Evolutionary conservation across 2,329 filamentous ascomycete species (phyloP).

Genomic region (Aspergillus transmontanensis): DNA sequence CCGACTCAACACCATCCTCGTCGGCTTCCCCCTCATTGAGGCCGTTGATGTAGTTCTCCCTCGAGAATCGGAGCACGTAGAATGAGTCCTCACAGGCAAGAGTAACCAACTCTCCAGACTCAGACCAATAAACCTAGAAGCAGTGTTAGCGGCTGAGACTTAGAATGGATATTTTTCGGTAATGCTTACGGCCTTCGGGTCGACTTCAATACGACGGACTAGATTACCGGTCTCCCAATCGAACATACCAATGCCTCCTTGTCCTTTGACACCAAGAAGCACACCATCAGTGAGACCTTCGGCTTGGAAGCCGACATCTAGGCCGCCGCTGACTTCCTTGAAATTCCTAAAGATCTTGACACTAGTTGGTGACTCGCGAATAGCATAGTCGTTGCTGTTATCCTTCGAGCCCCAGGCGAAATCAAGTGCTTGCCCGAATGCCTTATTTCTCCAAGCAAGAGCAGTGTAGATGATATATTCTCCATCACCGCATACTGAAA

Average conservation of each 20-base stretch:
- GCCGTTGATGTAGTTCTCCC: slow-evolving; percentile 84
- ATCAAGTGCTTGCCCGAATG: slow-evolving; percentile 91
- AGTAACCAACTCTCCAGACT: slow-evolving; percentile 88
- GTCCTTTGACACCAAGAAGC: slow-evolving; percentile 89
- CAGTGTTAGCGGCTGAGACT: slow-evolving; percentile 11
- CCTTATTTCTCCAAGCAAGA: slow-evolving; percentile 94
- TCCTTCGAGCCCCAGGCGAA: slow-evolving; percentile 98
- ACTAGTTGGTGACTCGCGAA: slow-evolving; percentile 88
- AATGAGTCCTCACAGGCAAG: slow-evolving; percentile 94
- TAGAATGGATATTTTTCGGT: background rate
- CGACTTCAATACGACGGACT: slow-evolving; percentile 86
- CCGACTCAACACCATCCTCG: slow-evolving; percentile 88
- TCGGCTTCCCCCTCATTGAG: slow-evolving; percentile 81
- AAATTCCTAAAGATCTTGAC: slow-evolving; percentile 99
- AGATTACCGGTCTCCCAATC: slow-evolving; percentile 91
- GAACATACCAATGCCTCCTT: slow-evolving; percentile 92
- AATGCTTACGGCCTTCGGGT: slow-evolving; percentile 59
- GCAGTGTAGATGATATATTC: slow-evolving; percentile 99
- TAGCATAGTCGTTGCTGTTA: slow-evolving; percentile 97
- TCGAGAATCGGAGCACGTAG: slow-evolving; percentile 89
- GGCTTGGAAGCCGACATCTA: slow-evolving; percentile 94
- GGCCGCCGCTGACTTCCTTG: slow-evolving; percentile 81
- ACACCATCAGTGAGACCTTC: slow-evolving; percentile 89
- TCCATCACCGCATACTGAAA: slow-evolving; percentile 89
- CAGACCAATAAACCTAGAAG: slow-evolving; percentile 89